These are phyloP conservation scores for Leccinum broughii DNA, from an alignment of 768 basidiomycete genomes.

Conservation along the genomic window DNA sequence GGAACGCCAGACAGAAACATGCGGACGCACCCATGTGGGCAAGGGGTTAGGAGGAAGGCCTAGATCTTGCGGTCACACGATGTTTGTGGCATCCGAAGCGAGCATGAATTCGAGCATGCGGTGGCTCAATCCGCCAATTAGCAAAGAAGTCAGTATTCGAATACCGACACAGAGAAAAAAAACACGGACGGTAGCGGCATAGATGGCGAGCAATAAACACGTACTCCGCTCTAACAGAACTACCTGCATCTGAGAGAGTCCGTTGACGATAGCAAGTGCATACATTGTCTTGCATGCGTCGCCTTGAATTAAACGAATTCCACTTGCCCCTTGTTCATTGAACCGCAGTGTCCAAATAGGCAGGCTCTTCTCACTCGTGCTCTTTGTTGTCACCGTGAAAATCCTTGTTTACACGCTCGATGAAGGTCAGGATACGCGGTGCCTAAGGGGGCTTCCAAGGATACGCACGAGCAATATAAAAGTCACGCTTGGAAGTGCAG, in stretches of 20 bases:
- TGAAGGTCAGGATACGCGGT: neutral
- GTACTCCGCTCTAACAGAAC: neutral
- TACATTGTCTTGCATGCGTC: neutral
- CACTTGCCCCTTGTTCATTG: neutral
- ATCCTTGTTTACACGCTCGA: neutral
- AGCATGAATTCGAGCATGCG: neutral
- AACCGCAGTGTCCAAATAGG: neutral
- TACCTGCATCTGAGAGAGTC: neutral
- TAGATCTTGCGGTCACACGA: too few species aligned
- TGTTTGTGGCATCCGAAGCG: too few species aligned
- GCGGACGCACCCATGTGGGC: too few species aligned
- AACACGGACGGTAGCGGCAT: neutral
- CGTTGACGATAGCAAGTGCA: neutral
- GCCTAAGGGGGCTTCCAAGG: neutral
- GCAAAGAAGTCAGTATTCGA: neutral
- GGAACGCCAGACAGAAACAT: too few species aligned
- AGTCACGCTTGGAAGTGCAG: neutral
- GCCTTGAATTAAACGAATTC: neutral
- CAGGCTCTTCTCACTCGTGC: neutral
- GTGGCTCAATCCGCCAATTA: neutral
- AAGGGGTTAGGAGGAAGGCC: too few species aligned
- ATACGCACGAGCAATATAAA: neutral
- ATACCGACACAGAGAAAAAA: neutral
- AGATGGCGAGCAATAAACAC: neutral
- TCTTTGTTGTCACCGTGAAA: neutral